Evolutionary conservation across 495 filamentous ascomycete species (phyloP), one percentile per base, ranked within the genome.

Genomic region (Oidiodendron maius): DNA sequence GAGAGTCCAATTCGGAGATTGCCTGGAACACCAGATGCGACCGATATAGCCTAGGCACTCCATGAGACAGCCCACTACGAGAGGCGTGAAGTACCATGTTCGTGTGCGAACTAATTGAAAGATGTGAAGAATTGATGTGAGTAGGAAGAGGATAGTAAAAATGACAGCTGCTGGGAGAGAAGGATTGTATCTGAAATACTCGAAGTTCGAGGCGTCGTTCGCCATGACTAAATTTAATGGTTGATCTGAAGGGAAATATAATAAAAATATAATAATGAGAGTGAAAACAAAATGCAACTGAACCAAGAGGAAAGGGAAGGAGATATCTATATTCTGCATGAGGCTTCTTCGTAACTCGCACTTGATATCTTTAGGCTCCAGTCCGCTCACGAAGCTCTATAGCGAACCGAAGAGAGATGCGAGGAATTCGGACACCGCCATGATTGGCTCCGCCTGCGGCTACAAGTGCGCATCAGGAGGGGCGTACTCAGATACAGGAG

Each of bases 1-100:
- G 11, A 52, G 18, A 1, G 54, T 46, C 50, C 50, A 44, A 22
- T 74, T 65, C 0, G 45, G 36, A 3, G 64, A 53, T 46, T 77
- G 54, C 11, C 41, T 40, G 4, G 62, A 56, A 4, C 69, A 69
- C 13, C 71, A 35, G 5, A 61, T 38, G 5, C 73, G 68, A 1
- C 64, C 59, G 23, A 70, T 64, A 65, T 71, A 77, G 38, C 71
- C 73, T 1, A 62, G 56, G 12, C 60, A 63, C 50, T 71, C 74
- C 21, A 75, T 52, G 13, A 71, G 35, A 21, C 75, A 70, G 16
- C 79, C 81, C 12, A 83, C 52, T 4, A 77, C 25, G 15, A 84
- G 66, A 0, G 82, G 71, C 11, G 73, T 72, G 30, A 84, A 74
- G 56, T 76, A 84, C 74, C 74, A 83, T 3, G 69, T 72, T 38